Conservation (phyloP, 768 basidiomycete species). For the Lyophyllum semitale region DNA sequence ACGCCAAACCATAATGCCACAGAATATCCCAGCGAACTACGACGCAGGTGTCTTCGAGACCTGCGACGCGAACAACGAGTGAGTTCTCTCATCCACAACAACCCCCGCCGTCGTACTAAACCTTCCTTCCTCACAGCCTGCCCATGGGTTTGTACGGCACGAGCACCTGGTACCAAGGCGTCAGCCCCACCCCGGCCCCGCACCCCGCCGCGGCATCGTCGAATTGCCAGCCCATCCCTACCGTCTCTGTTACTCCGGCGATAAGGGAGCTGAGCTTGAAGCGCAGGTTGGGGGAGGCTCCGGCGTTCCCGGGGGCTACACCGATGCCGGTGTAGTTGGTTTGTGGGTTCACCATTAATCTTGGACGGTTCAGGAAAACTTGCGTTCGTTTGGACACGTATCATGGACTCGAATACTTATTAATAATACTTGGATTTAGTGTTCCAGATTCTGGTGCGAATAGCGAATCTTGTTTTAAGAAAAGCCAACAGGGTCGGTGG, state of each 20-base stretch:
- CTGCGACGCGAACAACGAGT: constrained; percentile 64
- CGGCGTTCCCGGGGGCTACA: not conserved
- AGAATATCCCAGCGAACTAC: constrained; percentile 79
- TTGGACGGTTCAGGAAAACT: no score
- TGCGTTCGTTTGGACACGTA: no score
- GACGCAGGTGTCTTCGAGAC: constrained; percentile 60
- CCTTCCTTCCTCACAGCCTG: constrained; percentile 27
- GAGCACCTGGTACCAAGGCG: constrained; percentile 71
- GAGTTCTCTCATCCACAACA: constrained; percentile 16
- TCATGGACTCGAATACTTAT: no score
- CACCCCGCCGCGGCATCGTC: constrained; percentile 66
- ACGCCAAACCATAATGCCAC: constrained; percentile 33
- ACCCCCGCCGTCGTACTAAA: not conserved
- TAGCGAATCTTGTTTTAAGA: no score
- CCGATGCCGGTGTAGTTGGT: no score
- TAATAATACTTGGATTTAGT: no score
- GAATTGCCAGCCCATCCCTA: constrained; percentile 52
- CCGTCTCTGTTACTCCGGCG: constrained; percentile 29
- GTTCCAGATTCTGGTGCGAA: no score
- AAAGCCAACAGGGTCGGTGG: no score
- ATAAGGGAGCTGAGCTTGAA: constrained; percentile 4
- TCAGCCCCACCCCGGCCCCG: constrained; percentile 54
- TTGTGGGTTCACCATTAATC: no score
- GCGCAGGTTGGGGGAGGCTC: not conserved
- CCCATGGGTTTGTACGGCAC: constrained; percentile 78